Base-by-base conservation (phyloP, 1,284 basidiomycete species). In the Cryptococcus jaspeensis region DNA sequence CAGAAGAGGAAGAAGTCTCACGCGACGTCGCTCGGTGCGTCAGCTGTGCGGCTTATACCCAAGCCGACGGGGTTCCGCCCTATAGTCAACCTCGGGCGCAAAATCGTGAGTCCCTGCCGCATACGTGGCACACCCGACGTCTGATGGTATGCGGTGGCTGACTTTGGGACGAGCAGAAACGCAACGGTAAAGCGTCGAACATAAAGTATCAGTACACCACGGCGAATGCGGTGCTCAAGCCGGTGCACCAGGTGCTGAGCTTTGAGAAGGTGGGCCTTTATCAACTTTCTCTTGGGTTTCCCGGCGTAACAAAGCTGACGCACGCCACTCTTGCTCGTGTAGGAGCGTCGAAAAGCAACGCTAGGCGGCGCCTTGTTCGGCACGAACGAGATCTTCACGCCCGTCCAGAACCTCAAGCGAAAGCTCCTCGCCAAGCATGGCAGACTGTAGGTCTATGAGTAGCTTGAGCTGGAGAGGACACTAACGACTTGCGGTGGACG, bases 11-110 rank as follows among this genome's bases (percentile, higher is more conserved):
- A 15, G 53, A 53, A 41, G 56, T 57, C 39, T 61, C 67, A 18
- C 47, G 57, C 20, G 54, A 60, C 8, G 28, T 62, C 57, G 18
- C 53, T 74, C 2, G 71, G 72, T 3, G 67, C 69, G 5, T 67
- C 69, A 0, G 89, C 89, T 60, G 87, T 98, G 7, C 84, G 96
- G 2, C 80, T 99, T 1, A 79, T 98, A 25, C 96, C 95, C 0
- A 99, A 99, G 75, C 92, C 94, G 54, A 90, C 56, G 3, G 94
- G 95, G 0, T 91, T 98, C 4, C 83, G 96, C 35, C 94, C 94
- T 0, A 96, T 99, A 58, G 90, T 97, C 37, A 99, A 99, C 71
- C 79, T 99, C 37, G 84, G 87, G 13, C 82, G 88, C 35, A 85
- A 85, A 60, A 81, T 82, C 41, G 70, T 72, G 39, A 54, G 69